Evolutionary conservation across 2,329 filamentous ascomycete species (phyloP).

Genomic region (Zasmidium citrigriseum): DNA sequence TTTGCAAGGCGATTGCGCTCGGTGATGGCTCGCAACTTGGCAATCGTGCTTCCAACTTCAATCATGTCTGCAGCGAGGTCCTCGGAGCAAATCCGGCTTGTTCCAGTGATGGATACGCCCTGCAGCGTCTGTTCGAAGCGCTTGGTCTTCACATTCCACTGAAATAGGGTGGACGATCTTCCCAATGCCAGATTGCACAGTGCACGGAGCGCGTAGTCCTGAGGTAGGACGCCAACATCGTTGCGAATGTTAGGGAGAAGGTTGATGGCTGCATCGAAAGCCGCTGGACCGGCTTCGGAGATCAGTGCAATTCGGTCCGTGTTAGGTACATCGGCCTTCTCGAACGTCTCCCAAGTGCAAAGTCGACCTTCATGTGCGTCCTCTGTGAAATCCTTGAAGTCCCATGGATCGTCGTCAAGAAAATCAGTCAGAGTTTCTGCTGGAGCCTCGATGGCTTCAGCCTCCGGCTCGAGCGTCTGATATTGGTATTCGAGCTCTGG

Average conservation of each 20-base stretch:
- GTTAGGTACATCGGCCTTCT: constrained; percentile 31
- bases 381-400: constrained; percentile 36
- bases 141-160: constrained; percentile 55
- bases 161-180: constrained; percentile 70
- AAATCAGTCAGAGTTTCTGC: not conserved
- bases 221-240: constrained; percentile 41
- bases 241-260: constrained; percentile 32
- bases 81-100: constrained; percentile 50
- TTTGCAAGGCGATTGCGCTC: constrained; percentile 1
- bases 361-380: constrained; percentile 41
- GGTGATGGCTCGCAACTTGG: constrained; percentile 21
- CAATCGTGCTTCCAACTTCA: constrained; percentile 35
- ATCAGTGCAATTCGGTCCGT: constrained; percentile 56
- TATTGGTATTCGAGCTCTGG: constrained; percentile 10
- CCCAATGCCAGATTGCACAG: constrained; percentile 69
- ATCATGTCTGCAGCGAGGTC: constrained; percentile 54
- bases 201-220: constrained; percentile 47
- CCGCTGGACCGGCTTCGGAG: constrained; percentile 66
- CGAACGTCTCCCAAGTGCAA: constrained; percentile 71
- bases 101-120: constrained; percentile 52
- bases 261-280: constrained; percentile 67
- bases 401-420: constrained; percentile 31
- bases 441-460: not conserved
- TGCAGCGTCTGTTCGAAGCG: constrained; percentile 54
- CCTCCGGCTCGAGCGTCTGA: not conserved